These are phyloP conservation scores for Amylostereum chailletii DNA, from an alignment of 1,284 basidiomycete species.

Conservation along the genomic window DNA sequence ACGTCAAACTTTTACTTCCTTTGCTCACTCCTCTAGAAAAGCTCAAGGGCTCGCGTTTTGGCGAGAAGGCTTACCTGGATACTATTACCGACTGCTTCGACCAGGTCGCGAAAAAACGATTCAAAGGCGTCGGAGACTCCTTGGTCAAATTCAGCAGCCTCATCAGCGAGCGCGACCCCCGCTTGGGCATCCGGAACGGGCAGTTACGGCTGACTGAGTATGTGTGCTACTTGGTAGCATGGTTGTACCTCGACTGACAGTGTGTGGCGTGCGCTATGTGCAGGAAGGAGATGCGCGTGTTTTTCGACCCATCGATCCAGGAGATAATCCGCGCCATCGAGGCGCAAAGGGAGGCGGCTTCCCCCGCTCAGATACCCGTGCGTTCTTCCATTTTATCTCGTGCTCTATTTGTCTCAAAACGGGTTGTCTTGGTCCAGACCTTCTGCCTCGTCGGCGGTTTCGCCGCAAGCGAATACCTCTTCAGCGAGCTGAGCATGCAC, in stretches of 20 bases:
- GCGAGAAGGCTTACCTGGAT: slow-evolving; percentile 26
- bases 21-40: slow-evolving; percentile 16
- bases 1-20: slow-evolving; percentile 4
- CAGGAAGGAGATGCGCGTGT: slow-evolving; percentile 30
- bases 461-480: slow-evolving; percentile 43
- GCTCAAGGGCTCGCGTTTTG: slow-evolving; percentile 18
- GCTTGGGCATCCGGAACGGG: slow-evolving; percentile 35
- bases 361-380: slow-evolving; percentile 27
- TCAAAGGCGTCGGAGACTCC: slow-evolving; percentile 33
- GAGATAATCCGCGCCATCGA: slow-evolving; percentile 29
- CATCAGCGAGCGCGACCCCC: slow-evolving; percentile 33
- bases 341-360: slow-evolving; percentile 18
- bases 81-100: slow-evolving; percentile 41
- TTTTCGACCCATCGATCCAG: slow-evolving; percentile 31
- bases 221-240: background rate
- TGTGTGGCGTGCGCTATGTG: background rate
- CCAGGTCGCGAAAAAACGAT: slow-evolving; percentile 39
- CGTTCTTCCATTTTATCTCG: background rate
- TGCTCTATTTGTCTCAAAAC: background rate
- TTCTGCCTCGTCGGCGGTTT: slow-evolving; percentile 37
- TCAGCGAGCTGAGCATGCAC: slow-evolving; percentile 23
- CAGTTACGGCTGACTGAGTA: slow-evolving; percentile 38
- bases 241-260: background rate
- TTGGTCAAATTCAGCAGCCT: slow-evolving; percentile 41
- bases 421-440: slow-evolving; percentile 17